Evolutionary conservation across 192 early-diverging fungal species (phyloP).

Genomic region (Entomortierella beljakovae): DNA sequence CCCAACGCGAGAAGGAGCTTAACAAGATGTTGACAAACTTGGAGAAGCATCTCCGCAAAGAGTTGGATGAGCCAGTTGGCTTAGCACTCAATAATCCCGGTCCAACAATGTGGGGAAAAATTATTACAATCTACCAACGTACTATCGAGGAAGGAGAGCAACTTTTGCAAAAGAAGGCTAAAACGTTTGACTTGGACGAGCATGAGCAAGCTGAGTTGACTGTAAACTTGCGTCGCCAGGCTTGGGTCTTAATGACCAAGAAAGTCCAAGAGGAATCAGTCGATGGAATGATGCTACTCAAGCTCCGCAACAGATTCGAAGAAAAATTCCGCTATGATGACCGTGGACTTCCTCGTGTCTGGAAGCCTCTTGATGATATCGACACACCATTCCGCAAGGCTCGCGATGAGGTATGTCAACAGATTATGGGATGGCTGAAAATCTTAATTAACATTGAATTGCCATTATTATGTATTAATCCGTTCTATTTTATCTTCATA

Average conservation of each 20-base stretch:
- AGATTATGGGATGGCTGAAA: too few relatives aligned
- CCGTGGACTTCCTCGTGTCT: constrained; percentile 91
- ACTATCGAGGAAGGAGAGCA: constrained; percentile 66
- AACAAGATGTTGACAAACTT: constrained; percentile 71
- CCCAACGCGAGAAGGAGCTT: constrained; percentile 75
- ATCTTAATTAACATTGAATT: not conserved
- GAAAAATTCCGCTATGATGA: constrained; percentile 95
- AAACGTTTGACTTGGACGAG: constrained; percentile 65
- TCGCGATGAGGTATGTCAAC: constrained; percentile 63
- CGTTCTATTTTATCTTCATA: constrained; percentile 9
- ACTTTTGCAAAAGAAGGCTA: constrained; percentile 62
- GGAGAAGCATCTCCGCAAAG: constrained; percentile 67
- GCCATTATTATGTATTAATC: not conserved
- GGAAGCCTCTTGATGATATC: constrained; percentile 96
- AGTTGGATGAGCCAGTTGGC: constrained; percentile 77
- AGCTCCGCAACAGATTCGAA: constrained; percentile 86
- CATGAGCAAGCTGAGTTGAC: constrained; percentile 66
- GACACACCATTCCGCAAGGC: constrained; percentile 86
- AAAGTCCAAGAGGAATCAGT: constrained; percentile 84
- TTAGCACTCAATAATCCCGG: constrained; percentile 76
- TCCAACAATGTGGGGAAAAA: constrained; percentile 76
- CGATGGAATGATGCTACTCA: constrained; percentile 86
- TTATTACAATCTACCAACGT: constrained; percentile 70
- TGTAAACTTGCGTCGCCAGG: constrained; percentile 66
- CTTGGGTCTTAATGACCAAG: constrained; percentile 82